A percentile compares a stretch with the other conserved stretches of the same genome.
Evolutionary conservation across 495 filamentous ascomycete genomes (phyloP).

Genomic region (Neurospora sp.): DNA sequence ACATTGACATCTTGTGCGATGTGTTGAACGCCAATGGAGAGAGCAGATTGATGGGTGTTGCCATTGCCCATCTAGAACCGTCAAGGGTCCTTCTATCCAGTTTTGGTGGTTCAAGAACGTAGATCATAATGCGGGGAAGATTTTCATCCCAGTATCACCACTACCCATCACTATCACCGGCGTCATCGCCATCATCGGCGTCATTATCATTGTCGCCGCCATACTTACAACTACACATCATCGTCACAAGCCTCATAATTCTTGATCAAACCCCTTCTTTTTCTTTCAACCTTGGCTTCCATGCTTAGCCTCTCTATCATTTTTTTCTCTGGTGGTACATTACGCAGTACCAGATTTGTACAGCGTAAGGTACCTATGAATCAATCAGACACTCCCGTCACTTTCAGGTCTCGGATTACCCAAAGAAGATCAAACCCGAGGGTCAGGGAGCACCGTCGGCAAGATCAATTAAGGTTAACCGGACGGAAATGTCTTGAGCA

Average conservation of each 20-base stretch:
- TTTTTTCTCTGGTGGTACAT: not conserved
- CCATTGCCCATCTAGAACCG: not conserved
- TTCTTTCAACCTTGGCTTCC: not conserved
- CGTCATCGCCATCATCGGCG: not conserved
- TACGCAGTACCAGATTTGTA: not conserved
- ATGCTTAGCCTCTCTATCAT: not conserved
- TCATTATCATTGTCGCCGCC: not conserved
- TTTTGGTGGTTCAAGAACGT: too few species aligned
- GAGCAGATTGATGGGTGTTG: not conserved
- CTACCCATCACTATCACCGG: not conserved
- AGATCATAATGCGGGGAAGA: not conserved
- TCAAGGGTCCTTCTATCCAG: not conserved
- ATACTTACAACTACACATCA: too few species aligned
- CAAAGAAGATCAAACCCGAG: not conserved
- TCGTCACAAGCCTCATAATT: not conserved
- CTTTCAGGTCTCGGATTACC: not conserved
- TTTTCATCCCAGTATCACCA: too few species aligned
- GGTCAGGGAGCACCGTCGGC: not conserved
- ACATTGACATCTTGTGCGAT: not conserved
- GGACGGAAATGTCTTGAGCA: not conserved
- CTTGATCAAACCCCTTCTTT: too few species aligned
- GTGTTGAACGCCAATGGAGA: not conserved
- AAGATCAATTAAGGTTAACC: not conserved
- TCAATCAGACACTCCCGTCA: not conserved
- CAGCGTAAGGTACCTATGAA: not conserved